These are phyloP conservation scores for Trypanosoma congolense DNA, from an alignment of 208 protist genomes.

Conservation along the genomic window DNA sequence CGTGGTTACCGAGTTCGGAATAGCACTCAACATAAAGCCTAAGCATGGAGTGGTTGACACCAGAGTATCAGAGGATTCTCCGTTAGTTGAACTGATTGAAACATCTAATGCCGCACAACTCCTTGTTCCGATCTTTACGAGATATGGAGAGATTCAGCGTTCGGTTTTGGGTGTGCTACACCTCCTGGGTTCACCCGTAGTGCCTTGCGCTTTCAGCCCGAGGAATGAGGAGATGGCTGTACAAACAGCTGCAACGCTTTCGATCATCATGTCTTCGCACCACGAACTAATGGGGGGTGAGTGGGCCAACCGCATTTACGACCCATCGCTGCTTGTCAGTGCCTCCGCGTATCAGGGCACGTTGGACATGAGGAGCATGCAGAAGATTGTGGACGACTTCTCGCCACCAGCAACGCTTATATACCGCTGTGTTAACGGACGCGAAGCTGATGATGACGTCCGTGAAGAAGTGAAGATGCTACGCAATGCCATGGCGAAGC, in stretches of 20 bases:
- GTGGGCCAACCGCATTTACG: conserved; percentile 85
- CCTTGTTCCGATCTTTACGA: conserved; percentile 66
- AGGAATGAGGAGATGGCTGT: conserved; percentile 74
- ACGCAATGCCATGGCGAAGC: conserved; percentile 35
- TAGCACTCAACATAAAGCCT: conserved; percentile 78
- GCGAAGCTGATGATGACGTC: conserved; percentile 43
- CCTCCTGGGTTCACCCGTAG: conserved; percentile 69
- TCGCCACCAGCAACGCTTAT: conserved; percentile 51
- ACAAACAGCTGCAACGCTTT: conserved; percentile 67
- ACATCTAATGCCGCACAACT: conserved; percentile 69
- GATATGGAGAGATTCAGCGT: conserved; percentile 37
- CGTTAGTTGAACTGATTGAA: conserved; percentile 71
- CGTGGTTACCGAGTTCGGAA: conserved; percentile 63
- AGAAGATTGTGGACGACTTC: conserved; percentile 83
- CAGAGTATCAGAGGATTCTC: conserved; percentile 27
- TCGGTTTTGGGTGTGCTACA: conserved; percentile 68
- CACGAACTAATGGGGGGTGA: conserved; percentile 78
- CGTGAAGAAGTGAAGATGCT: conserved; percentile 62
- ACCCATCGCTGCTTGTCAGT: conserved; percentile 46
- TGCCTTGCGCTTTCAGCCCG: conserved; percentile 72
- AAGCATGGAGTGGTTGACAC: conserved; percentile 20
- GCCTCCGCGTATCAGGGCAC: conserved; percentile 55
- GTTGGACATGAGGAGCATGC: conserved; percentile 69
- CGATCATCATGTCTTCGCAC: conserved; percentile 75
- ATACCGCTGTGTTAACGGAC: conserved; percentile 61